phyloP scores from a whole-genome alignment of 768 basidiomycete species.

The Lyophyllum shimeji region DNA sequence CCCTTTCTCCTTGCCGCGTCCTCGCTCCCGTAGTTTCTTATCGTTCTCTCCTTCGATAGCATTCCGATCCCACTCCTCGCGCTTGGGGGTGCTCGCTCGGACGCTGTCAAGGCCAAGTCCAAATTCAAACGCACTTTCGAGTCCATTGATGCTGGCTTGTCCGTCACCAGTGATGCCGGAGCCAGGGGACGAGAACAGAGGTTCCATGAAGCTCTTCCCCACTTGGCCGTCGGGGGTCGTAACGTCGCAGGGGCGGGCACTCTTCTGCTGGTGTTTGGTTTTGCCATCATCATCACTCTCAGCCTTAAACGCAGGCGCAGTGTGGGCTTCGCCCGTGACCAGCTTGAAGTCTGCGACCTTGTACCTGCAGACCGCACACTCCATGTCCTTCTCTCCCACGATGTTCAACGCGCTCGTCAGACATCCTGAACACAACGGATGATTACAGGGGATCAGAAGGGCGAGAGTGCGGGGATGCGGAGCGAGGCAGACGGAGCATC shows the following conservation, averaged over 20 bases:
- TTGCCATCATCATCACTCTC: not conserved
- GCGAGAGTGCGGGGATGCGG: constrained; percentile 47
- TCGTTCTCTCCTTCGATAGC: constrained; percentile 9
- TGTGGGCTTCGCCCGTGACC: constrained; percentile 20
- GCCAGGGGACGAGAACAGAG: constrained; percentile 33
- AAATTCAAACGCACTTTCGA: constrained; percentile 43
- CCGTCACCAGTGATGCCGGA: constrained; percentile 21
- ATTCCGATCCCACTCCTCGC: constrained; percentile 20
- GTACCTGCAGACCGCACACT: constrained; percentile 75
- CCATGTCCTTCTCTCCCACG: constrained; percentile 87
- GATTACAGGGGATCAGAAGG: constrained; percentile 71
- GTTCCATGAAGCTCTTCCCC: constrained; percentile 31
- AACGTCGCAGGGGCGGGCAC: constrained; percentile 6
- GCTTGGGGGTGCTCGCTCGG: constrained; percentile 45
- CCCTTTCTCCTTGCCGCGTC: constrained; percentile 14
- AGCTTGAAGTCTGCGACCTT: constrained; percentile 72
- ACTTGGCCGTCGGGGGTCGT: constrained; percentile 14
- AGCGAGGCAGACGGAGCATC: constrained; percentile 67
- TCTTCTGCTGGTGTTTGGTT: not conserved
- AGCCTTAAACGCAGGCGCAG: constrained; percentile 2
- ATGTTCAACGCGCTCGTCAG: constrained; percentile 87
- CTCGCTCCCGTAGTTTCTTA: constrained; percentile 7
- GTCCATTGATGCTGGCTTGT: constrained; percentile 19
- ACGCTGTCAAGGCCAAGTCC: constrained; percentile 32
- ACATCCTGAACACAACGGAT: constrained; percentile 77